Conservation (phyloP, 192 early-diverging fungal genomes). For the Coemansia sp. region DNA sequence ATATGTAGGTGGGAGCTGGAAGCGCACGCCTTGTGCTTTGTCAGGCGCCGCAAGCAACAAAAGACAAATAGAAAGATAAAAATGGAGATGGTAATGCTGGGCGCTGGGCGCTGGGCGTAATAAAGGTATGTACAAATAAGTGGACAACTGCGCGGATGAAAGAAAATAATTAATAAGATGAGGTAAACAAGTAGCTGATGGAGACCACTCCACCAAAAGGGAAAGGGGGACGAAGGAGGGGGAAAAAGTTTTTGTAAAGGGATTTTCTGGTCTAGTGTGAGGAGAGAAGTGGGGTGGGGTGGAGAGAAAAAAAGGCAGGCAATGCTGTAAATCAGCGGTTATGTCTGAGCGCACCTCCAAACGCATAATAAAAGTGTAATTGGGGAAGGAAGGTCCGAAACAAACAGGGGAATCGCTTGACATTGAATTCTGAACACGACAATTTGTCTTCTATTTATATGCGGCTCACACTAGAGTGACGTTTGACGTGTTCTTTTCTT, state of each 20-base stretch:
- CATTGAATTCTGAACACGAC: slow-evolving; percentile 1
- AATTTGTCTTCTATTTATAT: not conserved
- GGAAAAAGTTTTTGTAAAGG: slow-evolving; percentile 5
- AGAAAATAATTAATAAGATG: not conserved
- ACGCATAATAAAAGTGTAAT: slow-evolving; percentile 9
- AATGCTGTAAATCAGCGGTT: slow-evolving; percentile 4
- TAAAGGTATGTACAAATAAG: slow-evolving; percentile 9
- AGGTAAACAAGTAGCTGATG: not conserved
- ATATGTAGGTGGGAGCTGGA: not conserved
- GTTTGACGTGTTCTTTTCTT: not conserved
- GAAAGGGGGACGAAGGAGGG: slow-evolving; percentile 1
- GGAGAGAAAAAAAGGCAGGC: slow-evolving; percentile 1
- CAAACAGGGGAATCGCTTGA: slow-evolving; percentile 1
- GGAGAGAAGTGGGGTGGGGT: not conserved
- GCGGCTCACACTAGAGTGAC: not conserved
- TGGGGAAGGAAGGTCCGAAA: not conserved
- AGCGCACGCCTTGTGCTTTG: not conserved
- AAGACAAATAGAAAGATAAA: not conserved
- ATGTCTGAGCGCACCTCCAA: slow-evolving; percentile 12
- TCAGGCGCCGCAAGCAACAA: not conserved
- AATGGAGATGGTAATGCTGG: slow-evolving; percentile 1
- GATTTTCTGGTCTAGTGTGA: slow-evolving; percentile 13
- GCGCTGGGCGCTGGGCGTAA: not conserved
- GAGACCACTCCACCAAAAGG: slow-evolving; percentile 7
- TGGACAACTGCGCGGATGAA: not conserved